Evolutionary conservation across 805 yeast genomes (phyloP).

Genomic region (Metschnikowia kunwiensis): DNA sequence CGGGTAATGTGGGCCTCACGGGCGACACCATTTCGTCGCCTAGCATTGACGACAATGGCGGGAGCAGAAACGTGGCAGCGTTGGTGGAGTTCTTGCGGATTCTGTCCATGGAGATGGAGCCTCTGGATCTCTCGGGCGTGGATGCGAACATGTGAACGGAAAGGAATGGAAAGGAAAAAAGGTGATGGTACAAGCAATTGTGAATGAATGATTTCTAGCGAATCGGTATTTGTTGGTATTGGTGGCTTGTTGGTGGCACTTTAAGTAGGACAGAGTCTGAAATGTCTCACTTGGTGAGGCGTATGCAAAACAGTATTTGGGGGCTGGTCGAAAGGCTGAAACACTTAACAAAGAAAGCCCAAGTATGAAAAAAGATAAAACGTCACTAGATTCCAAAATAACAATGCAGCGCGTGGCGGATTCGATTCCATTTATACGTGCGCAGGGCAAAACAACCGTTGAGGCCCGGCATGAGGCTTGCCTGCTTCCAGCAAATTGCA

Average conservation of each 20-base stretch:
- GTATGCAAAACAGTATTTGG: too few relatives aligned
- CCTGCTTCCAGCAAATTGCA: too few relatives aligned
- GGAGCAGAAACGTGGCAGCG: conserved; percentile 24
- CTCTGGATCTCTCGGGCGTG: conserved; percentile 32
- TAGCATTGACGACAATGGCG: conserved; percentile 38
- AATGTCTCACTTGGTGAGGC: too few relatives aligned
- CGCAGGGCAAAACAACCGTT: not conserved
- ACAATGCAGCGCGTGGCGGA: too few relatives aligned
- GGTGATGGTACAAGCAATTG: too few relatives aligned
- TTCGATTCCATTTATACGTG: conserved; percentile 7
- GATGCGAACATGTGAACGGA: conserved; percentile 1
- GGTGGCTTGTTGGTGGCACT: too few relatives aligned
- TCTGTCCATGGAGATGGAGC: conserved; percentile 11
- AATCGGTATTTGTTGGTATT: too few relatives aligned
- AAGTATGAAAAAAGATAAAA: conserved; percentile 1
- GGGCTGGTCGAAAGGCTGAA: too few relatives aligned
- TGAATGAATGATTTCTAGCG: too few relatives aligned
- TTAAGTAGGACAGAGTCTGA: too few relatives aligned
- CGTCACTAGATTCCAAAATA: too few relatives aligned
- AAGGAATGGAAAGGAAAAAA: not conserved
- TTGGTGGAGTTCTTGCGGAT: conserved; percentile 18
- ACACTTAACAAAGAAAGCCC: too few relatives aligned
- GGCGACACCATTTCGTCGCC: conserved; percentile 20
- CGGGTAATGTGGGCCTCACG: conserved; percentile 25
- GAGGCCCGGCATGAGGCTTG: not conserved